Evolutionary conservation across 2,329 filamentous ascomycete genomes (phyloP).

Genomic region (Trichoderma polysporum): DNA sequence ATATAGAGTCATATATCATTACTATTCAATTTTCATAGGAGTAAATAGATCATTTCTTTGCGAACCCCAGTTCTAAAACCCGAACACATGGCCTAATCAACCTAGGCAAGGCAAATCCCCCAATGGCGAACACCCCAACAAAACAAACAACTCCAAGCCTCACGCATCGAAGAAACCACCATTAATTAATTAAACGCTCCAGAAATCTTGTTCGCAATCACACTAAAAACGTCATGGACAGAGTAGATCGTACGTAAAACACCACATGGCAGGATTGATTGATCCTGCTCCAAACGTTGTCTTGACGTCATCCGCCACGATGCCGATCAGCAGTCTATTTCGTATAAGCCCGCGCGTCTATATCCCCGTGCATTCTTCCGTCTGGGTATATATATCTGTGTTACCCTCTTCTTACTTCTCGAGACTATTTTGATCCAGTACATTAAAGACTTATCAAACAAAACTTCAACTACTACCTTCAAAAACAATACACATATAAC

Average conservation of each 20-base stretch:
- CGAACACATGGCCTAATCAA: background rate
- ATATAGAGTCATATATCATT: too few species aligned
- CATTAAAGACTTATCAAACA: background rate
- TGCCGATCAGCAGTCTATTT: conserved; percentile 9
- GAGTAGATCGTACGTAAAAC: background rate
- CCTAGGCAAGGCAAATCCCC: background rate
- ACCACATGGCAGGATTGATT: background rate
- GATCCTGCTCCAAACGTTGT: background rate
- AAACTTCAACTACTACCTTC: too few species aligned
- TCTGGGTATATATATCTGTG: background rate
- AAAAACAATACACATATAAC: background rate
- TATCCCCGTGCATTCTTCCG: background rate
- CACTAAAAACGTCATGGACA: conserved; percentile 17
- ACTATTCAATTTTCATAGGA: background rate
- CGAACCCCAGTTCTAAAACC: background rate
- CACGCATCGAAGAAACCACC: background rate
- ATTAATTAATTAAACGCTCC: background rate
- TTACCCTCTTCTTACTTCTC: background rate
- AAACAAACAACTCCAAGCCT: background rate
- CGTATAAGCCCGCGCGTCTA: background rate
- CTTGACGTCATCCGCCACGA: conserved; percentile 22
- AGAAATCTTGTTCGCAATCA: background rate
- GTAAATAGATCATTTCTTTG: background rate
- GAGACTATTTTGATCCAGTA: background rate
- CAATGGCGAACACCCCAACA: conserved; percentile 15